Conservation (phyloP, 148 eudicot genomes). For the Linanthus parryae region DNA sequence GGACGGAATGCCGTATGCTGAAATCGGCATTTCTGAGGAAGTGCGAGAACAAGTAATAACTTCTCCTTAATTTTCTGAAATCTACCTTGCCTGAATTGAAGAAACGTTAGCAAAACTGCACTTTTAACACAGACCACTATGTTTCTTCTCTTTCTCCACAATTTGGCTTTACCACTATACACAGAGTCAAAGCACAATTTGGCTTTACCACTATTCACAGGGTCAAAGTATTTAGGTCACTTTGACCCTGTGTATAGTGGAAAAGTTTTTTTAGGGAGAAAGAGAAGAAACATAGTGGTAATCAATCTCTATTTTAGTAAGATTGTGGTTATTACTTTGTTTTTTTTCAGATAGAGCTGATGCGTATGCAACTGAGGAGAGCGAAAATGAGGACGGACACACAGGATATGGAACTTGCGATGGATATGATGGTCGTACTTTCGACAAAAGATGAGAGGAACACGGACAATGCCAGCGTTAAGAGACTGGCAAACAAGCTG, state of each 20-base stretch:
- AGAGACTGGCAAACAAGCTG: constrained; percentile 57
- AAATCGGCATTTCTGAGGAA: constrained; percentile 66
- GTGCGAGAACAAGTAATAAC: constrained; percentile 60
- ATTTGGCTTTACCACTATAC: neutral
- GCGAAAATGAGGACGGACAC: constrained; percentile 58
- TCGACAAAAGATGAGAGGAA: constrained; percentile 38
- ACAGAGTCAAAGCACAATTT: neutral
- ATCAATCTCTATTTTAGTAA: neutral
- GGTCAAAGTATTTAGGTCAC: too few species aligned
- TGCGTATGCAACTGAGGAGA: constrained; percentile 52
- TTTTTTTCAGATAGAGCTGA: constrained; percentile 45
- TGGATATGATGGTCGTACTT: constrained; percentile 51
- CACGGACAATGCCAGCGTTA: constrained; percentile 41
- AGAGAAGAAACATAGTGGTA: neutral
- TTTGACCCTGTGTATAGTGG: too few species aligned
- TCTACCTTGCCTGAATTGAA: too few species aligned
- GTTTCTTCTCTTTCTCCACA: too few species aligned
- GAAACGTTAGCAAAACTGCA: too few species aligned
- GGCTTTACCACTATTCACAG: neutral
- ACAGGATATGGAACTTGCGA: constrained; percentile 65
- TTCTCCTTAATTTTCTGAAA: neutral
- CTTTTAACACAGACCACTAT: too few species aligned
- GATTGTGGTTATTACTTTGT: neutral
- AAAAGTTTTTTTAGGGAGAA: neutral
- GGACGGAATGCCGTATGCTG: constrained; percentile 58